These are phyloP conservation scores for Oldenlandia corymbosa DNA, from an alignment of 257 asterid species.

Conservation along the genomic window DNA sequence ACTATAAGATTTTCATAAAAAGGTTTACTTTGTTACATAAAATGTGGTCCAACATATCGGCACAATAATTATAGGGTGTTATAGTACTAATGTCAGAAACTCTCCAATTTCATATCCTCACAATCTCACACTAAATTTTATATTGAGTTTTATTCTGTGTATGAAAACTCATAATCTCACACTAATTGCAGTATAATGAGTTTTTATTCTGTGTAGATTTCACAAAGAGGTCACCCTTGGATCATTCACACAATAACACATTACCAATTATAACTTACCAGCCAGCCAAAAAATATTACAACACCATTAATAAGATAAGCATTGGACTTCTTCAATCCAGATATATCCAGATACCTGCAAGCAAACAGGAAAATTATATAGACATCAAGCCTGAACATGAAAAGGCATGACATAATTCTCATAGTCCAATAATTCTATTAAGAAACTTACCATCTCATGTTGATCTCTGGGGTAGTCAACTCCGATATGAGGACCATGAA, in stretches of 20 bases:
- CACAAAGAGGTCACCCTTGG: background rate
- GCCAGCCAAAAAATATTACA: slow-evolving; percentile 75
- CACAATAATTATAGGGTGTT: background rate
- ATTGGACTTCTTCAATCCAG: slow-evolving; percentile 77
- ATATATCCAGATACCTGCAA: slow-evolving; percentile 79
- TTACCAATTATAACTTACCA: slow-evolving; percentile 46
- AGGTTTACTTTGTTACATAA: background rate
- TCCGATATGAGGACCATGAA: slow-evolving; percentile 97
- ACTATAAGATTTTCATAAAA: background rate
- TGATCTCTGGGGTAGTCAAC: slow-evolving; percentile 89
- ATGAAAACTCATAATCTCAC: no score
- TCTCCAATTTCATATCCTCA: no score
- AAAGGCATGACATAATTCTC: slow-evolving; percentile 10
- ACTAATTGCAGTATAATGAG: no score
- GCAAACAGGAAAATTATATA: slow-evolving; percentile 21
- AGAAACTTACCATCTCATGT: slow-evolving; percentile 74
- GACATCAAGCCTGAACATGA: slow-evolving; percentile 17
- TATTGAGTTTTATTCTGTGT: background rate
- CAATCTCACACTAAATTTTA: background rate
- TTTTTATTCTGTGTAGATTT: no score
- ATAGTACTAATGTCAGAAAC: background rate
- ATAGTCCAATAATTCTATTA: background rate
- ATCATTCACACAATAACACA: background rate
- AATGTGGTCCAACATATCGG: background rate
- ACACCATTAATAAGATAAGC: slow-evolving; percentile 77